Conservation (phyloP, 2,329 filamentous ascomycete species). For the Cladobotryum mycophilum region DNA sequence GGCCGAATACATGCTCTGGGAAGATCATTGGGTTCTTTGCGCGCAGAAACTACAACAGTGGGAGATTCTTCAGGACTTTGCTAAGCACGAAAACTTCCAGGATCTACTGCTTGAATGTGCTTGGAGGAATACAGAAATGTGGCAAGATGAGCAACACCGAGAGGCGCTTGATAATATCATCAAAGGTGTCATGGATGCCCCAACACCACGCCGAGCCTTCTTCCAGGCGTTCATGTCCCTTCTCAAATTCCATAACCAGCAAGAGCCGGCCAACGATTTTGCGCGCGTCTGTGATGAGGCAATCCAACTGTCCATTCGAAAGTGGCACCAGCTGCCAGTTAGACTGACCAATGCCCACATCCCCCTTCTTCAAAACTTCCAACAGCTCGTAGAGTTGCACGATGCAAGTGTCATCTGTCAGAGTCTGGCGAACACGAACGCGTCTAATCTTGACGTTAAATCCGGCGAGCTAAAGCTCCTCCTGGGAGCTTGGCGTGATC, state of each 20-base stretch:
- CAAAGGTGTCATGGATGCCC: conserved; percentile 95
- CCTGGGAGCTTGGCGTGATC: conserved; percentile 89
- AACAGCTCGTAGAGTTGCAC: conserved; percentile 93
- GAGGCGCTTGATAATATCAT: conserved; percentile 89
- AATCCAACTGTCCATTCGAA: conserved; percentile 92
- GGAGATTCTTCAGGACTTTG: conserved; percentile 96
- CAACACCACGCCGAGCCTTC: conserved; percentile 87
- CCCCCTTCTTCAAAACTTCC: conserved; percentile 92
- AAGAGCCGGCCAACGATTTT: conserved; percentile 74
- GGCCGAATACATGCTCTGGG: conserved; percentile 98
- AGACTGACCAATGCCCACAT: conserved; percentile 93
- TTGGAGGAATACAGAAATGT: conserved; percentile 93
- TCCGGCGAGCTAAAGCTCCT: conserved; percentile 92
- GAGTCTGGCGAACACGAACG: conserved; percentile 79
- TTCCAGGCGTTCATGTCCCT: conserved; percentile 98
- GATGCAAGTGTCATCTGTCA: conserved; percentile 95
- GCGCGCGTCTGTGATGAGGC: conserved; percentile 90
- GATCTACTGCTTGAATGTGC: conserved; percentile 91
- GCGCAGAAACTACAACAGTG: conserved; percentile 98
- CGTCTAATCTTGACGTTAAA: conserved; percentile 82
- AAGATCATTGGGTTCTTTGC: conserved; percentile 97
- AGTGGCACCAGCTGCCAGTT: conserved; percentile 97
- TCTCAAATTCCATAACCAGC: conserved; percentile 87
- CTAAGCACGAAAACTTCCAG: conserved; percentile 98
- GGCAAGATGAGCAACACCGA: conserved; percentile 78